phyloP scores from a whole-genome alignment of 176 grass and related monocot species.

The Carex myosuroides region DNA sequence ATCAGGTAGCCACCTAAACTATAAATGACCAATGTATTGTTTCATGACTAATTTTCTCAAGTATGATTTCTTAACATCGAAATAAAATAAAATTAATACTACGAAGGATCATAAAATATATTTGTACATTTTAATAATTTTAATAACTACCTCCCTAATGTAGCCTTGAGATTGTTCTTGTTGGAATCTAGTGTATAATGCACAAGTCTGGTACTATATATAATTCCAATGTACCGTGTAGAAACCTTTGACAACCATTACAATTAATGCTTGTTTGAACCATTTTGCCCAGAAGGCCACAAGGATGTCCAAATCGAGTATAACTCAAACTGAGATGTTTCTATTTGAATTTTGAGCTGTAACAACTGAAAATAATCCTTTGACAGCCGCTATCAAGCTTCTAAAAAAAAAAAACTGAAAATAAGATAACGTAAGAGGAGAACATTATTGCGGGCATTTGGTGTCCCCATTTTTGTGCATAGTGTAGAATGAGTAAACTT shows the following conservation, averaged over 20 bases:
- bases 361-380: not conserved
- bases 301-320: constrained; percentile 28
- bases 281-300: constrained; percentile 31
- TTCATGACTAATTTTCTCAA: too few species aligned
- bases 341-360: not conserved
- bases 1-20: too few species aligned
- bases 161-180: constrained; percentile 27
- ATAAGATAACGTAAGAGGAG: not conserved
- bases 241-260: constrained; percentile 54
- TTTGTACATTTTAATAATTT: not conserved
- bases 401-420: too few species aligned
- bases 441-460: not conserved
- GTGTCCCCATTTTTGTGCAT: not conserved
- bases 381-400: too few species aligned
- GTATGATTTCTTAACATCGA: not conserved
- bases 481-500: too few species aligned
- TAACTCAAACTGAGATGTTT: constrained; percentile 13
- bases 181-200: constrained; percentile 40
- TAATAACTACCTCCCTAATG: not conserved
- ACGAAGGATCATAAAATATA: not conserved
- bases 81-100: not conserved
- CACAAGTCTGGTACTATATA: constrained; percentile 26
- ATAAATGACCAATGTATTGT: too few species aligned
- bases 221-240: constrained; percentile 28
- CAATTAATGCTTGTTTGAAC: constrained; percentile 35